These are phyloP conservation scores for Eucalyptus marginata DNA, from an alignment of 345 rosid species.

Conservation along the genomic window DNA sequence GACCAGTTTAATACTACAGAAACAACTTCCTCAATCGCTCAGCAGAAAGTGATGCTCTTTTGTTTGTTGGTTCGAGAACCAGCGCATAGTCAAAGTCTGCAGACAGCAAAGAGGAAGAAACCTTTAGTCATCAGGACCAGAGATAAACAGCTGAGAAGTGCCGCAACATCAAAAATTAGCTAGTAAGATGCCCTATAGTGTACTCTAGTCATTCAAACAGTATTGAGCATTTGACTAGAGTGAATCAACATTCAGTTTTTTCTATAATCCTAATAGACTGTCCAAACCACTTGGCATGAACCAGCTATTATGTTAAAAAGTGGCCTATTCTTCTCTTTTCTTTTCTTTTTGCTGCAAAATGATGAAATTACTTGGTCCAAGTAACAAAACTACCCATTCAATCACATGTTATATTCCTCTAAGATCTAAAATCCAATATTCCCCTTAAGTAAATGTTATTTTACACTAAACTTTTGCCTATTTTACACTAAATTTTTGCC, in stretches of 20 bases:
- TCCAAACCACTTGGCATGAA: neutral
- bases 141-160: neutral
- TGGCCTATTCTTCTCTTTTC: neutral
- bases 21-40: slow-evolving; percentile 62
- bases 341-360: neutral
- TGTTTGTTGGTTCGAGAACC: slow-evolving; percentile 94
- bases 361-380: neutral
- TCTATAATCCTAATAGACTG: neutral
- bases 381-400: neutral
- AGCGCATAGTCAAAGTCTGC: slow-evolving; percentile 82
- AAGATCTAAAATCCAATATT: neutral
- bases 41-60: slow-evolving; percentile 68
- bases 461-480: neutral
- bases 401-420: neutral
- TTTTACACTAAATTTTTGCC: neutral
- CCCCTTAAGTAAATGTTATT: neutral
- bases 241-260: neutral
- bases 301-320: neutral
- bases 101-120: neutral
- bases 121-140: neutral
- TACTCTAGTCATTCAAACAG: neutral
- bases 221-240: neutral
- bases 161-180: neutral
- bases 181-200: neutral
- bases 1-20: slow-evolving; percentile 1